Conservation (phyloP, 108 stramenopile genomes). For the Aurantiochytrium sp. region DNA sequence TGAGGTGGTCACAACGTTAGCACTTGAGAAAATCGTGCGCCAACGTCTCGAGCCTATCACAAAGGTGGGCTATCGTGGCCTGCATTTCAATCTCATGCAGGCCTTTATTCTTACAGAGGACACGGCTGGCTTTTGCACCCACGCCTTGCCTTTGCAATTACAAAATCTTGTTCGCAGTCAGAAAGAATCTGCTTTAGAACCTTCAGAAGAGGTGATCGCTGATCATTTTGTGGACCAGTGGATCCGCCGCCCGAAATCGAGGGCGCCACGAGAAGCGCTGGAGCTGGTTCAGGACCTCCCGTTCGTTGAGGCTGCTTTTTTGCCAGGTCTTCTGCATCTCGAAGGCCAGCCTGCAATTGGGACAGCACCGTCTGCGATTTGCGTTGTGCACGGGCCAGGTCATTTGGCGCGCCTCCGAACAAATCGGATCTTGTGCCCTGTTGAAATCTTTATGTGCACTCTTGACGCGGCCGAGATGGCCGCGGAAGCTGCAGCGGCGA, state of each 20-base stretch:
- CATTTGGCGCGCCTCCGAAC: neutral
- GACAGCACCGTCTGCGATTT: neutral
- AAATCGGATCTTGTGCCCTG: neutral
- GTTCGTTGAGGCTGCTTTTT: neutral
- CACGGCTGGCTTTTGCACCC: neutral
- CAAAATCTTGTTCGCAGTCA: neutral
- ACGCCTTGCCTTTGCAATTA: neutral
- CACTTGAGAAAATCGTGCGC: too few relatives aligned
- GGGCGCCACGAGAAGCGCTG: neutral
- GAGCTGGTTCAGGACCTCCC: neutral
- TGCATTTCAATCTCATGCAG: neutral
- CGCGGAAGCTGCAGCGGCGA: too few relatives aligned
- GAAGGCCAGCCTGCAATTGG: neutral
- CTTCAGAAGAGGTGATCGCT: too few relatives aligned
- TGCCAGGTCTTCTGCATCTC: neutral
- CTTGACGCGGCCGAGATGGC: neutral
- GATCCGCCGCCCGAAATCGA: neutral
- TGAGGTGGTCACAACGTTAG: too few relatives aligned
- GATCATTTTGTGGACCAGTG: neutral
- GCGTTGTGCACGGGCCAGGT: neutral
- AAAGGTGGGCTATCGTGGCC: neutral
- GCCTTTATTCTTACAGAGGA: neutral
- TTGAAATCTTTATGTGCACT: neutral
- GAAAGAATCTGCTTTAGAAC: neutral
- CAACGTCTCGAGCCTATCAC: too few relatives aligned